phyloP scores from a whole-genome alignment of 805 yeast species.

The Saccharomycopsis capsularis region DNA sequence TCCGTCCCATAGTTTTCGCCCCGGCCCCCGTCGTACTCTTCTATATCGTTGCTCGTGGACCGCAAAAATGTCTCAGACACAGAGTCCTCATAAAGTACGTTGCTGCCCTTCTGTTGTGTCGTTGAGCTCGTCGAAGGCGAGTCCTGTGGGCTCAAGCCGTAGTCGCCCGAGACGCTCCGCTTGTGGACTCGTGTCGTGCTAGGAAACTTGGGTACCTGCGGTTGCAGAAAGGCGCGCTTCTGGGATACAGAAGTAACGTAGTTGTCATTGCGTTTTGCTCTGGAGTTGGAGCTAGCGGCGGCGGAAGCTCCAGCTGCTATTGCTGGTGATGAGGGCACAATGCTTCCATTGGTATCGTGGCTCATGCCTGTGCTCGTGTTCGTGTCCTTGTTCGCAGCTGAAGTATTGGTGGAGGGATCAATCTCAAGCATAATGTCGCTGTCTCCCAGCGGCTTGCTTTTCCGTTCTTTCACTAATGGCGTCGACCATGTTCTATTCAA shows the following conservation, averaged over 20 bases:
- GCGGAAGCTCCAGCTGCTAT: slow-evolving; percentile 3
- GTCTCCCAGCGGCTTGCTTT: no score
- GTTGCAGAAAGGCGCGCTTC: slow-evolving; percentile 13
- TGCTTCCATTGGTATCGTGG: background rate
- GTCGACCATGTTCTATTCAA: background rate
- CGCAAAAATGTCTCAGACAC: no score
- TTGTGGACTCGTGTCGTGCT: background rate
- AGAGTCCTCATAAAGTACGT: no score
- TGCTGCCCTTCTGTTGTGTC: no score
- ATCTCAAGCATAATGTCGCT: background rate
- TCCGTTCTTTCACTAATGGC: background rate
- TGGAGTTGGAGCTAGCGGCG: no score
- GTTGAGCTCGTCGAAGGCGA: no score
- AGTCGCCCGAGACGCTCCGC: background rate
- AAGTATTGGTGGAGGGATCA: background rate
- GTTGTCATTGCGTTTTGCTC: no score
- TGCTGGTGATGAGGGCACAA: background rate
- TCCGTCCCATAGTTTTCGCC: no score
- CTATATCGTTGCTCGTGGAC: no score
- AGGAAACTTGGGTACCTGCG: background rate
- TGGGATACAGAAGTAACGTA: background rate
- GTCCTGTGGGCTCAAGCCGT: background rate
- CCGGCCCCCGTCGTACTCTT: no score
- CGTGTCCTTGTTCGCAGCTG: no score
- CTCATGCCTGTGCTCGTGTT: background rate